phyloP scores from a whole-genome alignment of 306 rosid species.

The Pterocarpus santalinus region DNA sequence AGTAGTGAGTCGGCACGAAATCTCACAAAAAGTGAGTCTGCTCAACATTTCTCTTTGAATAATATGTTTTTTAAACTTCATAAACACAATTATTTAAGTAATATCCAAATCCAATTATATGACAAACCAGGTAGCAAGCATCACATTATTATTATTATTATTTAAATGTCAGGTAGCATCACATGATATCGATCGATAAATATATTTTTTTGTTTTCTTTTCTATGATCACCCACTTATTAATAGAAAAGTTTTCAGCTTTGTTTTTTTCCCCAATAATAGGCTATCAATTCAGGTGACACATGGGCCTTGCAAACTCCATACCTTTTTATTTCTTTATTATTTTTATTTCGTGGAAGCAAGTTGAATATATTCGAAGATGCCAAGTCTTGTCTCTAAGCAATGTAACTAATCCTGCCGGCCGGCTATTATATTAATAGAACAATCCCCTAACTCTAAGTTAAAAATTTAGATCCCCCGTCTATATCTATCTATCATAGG shows the following conservation, averaged over 20 bases:
- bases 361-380: slow-evolving; percentile 37
- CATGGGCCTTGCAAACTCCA: not conserved
- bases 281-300: not conserved
- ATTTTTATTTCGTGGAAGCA: not conserved
- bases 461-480: not conserved
- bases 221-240: not conserved
- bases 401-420: slow-evolving; percentile 10
- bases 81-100: not conserved
- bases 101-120: not conserved
- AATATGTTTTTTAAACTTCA: too few species aligned
- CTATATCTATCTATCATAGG: not conserved
- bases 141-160: slow-evolving; percentile 3
- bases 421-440: not conserved
- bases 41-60: too few species aligned
- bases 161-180: too few species aligned
- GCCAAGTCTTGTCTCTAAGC: slow-evolving; percentile 16
- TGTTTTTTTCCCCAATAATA: too few species aligned
- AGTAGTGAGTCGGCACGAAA: accelerated
- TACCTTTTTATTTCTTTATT: not conserved
- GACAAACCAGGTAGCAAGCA: not conserved
- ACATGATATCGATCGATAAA: not conserved
- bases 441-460: not conserved
- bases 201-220: not conserved
- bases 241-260: not conserved
- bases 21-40: too few species aligned